Conservation (phyloP, 257 asterid genomes). For the Lycium barbarum region DNA sequence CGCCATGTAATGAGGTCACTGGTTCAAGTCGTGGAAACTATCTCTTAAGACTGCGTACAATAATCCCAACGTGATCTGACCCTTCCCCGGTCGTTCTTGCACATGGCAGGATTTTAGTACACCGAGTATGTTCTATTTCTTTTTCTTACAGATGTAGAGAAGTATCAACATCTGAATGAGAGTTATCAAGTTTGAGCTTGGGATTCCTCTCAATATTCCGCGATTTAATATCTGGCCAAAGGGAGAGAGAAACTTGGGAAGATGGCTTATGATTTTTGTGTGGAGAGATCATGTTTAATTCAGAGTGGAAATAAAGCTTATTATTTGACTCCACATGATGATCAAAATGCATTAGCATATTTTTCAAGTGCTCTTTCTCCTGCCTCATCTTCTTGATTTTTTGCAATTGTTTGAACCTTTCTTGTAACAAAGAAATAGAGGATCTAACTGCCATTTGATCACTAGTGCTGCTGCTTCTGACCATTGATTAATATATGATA, state of each 20-base stretch:
- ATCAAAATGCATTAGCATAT: constrained; percentile 1
- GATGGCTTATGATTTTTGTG: constrained; percentile 2
- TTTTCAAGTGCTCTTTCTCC: constrained; percentile 41
- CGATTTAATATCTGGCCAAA: constrained; percentile 27
- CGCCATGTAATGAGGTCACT: neutral
- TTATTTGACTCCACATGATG: constrained; percentile 19
- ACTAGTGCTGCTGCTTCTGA: neutral
- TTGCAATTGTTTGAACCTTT: constrained; percentile 45
- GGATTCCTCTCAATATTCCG: neutral
- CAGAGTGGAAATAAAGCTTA: constrained; percentile 26
- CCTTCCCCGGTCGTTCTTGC: neutral
- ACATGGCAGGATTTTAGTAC: neutral
- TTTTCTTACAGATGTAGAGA: constrained; percentile 46
- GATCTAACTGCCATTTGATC: constrained; percentile 33
- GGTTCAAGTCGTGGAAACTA: neutral
- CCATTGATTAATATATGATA: neutral
- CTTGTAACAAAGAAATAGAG: constrained; percentile 47
- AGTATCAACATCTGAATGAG: constrained; percentile 45
- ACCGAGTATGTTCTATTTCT: too few species aligned
- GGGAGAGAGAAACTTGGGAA: constrained; percentile 36
- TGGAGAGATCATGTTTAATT: neutral
- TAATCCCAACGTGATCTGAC: neutral
- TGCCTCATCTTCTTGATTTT: constrained; percentile 46
- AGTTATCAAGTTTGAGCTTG: constrained; percentile 20
- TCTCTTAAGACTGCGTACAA: neutral